phyloP scores from a whole-genome alignment of 2,329 filamentous ascomycete genomes.

The Hymenoscyphus infarciens region DNA sequence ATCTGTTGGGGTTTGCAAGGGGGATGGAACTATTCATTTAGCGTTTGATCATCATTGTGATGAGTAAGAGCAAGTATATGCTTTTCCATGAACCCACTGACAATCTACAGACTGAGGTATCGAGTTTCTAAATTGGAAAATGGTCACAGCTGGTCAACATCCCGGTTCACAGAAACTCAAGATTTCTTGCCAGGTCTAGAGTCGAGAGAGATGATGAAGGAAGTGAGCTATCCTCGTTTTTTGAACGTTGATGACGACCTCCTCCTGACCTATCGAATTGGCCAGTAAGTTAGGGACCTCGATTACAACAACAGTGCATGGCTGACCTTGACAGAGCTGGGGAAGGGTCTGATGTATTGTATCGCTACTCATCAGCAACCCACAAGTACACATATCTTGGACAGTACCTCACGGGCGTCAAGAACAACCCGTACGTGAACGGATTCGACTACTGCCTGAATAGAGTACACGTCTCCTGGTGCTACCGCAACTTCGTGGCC shows the following conservation, averaged over 20 bases:
- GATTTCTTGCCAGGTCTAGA: slow-evolving; percentile 24
- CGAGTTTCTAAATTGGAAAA: slow-evolving; percentile 18
- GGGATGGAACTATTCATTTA: slow-evolving; percentile 28
- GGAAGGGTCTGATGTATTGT: slow-evolving; percentile 27
- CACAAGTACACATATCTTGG: slow-evolving; percentile 26
- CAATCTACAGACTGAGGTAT: slow-evolving; percentile 22
- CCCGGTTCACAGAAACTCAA: slow-evolving; percentile 22
- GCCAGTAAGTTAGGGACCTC: slow-evolving; percentile 24
- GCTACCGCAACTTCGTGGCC: slow-evolving; percentile 28
- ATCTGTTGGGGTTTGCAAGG: slow-evolving; percentile 27
- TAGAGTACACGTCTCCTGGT: slow-evolving; percentile 29
- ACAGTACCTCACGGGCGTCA: slow-evolving; percentile 26
- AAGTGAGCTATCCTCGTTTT: slow-evolving; percentile 31
- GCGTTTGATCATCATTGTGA: slow-evolving; percentile 30
- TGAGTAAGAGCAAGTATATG: slow-evolving; percentile 16
- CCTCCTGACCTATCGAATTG: slow-evolving; percentile 28
- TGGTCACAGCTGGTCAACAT: slow-evolving; percentile 18
- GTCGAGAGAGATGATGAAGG: slow-evolving; percentile 20
- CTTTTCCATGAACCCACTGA: slow-evolving; percentile 2
- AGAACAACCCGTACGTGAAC: slow-evolving; percentile 31
- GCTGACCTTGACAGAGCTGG: slow-evolving; percentile 23
- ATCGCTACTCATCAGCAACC: slow-evolving; percentile 23
- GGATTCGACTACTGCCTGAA: slow-evolving; percentile 24
- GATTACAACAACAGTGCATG: neutral
- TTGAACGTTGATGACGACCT: slow-evolving; percentile 26